A percentile compares a stretch with the other conserved stretches of the same genome.
These are phyloP conservation scores for Psilocybe tampanensis DNA, from an alignment of 768 basidiomycete genomes.

Conservation along the genomic window DNA sequence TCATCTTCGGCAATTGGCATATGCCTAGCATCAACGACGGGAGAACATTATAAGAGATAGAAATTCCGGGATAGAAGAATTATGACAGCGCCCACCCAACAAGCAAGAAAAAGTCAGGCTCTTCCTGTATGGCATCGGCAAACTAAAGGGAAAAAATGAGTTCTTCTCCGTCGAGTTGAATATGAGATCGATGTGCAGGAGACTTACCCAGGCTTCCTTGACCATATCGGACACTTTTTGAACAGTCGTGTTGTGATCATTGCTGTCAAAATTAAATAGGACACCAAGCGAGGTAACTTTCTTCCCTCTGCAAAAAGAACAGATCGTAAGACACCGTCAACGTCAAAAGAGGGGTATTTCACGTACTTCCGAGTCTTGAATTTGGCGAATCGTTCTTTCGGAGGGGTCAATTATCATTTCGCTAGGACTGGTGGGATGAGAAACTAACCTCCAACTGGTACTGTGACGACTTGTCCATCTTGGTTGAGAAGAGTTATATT, in stretches of 20 bases:
- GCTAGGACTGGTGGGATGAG: background rate
- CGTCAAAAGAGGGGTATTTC: background rate
- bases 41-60: background rate
- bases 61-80: background rate
- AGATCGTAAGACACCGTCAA: background rate
- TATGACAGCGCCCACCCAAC: slow-evolving; percentile 47
- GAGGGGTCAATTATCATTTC: background rate
- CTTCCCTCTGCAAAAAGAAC: slow-evolving; percentile 47
- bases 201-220: slow-evolving; percentile 71
- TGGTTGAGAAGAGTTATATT: slow-evolving; percentile 72
- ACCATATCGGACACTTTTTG: slow-evolving; percentile 76
- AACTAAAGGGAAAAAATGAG: slow-evolving; percentile 51
- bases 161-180: background rate
- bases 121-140: slow-evolving; percentile 71
- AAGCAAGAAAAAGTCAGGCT: slow-evolving; percentile 83
- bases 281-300: slow-evolving; percentile 81
- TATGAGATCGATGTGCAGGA: background rate
- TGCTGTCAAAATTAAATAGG: slow-evolving; percentile 74
- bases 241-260: slow-evolving; percentile 71
- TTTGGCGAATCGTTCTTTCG: slow-evolving; percentile 59
- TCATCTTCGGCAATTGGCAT: slow-evolving; percentile 79
- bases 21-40: slow-evolving; percentile 66
- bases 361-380: slow-evolving; percentile 73
- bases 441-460: slow-evolving; percentile 40
- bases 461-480: slow-evolving; percentile 34